A percentile compares a stretch with the other conserved stretches of the same genome.
phyloP scores from a whole-genome alignment of 768 basidiomycete genomes.

The Trametes cubensis region DNA sequence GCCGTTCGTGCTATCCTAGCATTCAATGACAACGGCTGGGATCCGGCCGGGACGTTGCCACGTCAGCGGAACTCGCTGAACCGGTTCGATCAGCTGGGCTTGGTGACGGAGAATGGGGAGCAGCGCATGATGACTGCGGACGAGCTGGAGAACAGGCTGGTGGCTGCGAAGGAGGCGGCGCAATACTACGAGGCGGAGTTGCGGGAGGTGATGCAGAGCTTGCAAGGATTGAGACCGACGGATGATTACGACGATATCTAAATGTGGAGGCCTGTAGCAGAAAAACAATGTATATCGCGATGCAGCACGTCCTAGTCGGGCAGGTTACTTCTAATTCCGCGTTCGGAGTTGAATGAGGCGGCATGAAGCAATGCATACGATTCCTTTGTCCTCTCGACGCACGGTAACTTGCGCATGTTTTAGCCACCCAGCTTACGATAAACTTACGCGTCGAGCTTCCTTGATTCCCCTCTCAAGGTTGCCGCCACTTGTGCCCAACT shows the following conservation, averaged over 20 bases:
- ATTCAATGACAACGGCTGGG: constrained; percentile 88
- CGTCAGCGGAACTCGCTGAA: constrained; percentile 67
- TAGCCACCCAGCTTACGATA: neutral
- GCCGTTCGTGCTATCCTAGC: constrained; percentile 80
- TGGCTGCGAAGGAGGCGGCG: constrained; percentile 69
- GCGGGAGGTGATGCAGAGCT: constrained; percentile 71
- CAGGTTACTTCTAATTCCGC: neutral
- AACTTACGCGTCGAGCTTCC: neutral
- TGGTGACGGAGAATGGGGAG: constrained; percentile 48
- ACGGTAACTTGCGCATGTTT: neutral
- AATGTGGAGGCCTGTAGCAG: neutral
- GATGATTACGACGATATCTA: constrained; percentile 37
- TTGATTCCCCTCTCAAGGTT: no score
- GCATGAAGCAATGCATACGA: no score
- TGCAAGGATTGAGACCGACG: constrained; percentile 57
- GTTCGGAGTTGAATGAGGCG: no score
- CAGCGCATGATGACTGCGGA: constrained; percentile 60
- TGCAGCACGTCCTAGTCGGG: neutral
- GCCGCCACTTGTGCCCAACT: neutral
- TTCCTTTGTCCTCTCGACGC: no score
- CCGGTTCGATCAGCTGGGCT: constrained; percentile 68
- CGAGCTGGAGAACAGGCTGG: constrained; percentile 76
- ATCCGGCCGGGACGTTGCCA: constrained; percentile 67
- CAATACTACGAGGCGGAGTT: constrained; percentile 75
- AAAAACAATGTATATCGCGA: neutral